phyloP scores from a whole-genome alignment of 768 basidiomycete genomes.

The Kwoniella heveanensis region DNA sequence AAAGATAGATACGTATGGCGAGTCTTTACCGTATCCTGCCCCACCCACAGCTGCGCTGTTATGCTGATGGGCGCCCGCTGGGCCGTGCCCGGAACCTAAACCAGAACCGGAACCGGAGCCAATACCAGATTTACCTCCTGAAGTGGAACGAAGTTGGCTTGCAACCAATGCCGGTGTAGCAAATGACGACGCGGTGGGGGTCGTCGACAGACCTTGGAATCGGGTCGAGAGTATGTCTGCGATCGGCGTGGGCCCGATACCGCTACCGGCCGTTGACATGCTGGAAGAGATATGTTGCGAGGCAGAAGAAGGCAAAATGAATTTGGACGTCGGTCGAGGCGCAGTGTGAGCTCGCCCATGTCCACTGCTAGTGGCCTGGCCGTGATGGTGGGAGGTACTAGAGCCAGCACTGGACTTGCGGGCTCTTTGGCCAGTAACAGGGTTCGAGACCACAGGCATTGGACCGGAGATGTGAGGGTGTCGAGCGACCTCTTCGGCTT shows the following conservation, averaged over 20 bases:
- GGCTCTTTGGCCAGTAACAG: slow-evolving; percentile 19
- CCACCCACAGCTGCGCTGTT: not conserved
- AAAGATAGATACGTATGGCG: slow-evolving; percentile 44
- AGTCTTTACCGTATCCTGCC: slow-evolving; percentile 1
- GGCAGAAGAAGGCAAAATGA: not conserved
- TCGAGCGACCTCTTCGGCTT: slow-evolving; percentile 2
- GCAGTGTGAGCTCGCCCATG: slow-evolving; percentile 9
- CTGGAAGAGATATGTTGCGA: not conserved
- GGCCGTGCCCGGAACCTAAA: no score
- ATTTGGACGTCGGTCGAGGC: slow-evolving; percentile 7
- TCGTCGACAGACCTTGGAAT: slow-evolving; percentile 30
- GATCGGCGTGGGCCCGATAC: slow-evolving; percentile 35
- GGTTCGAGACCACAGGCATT: slow-evolving; percentile 14
- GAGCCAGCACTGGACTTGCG: slow-evolving; percentile 12
- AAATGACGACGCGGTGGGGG: slow-evolving; percentile 3
- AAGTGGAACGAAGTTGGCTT: not conserved
- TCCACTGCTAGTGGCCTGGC: not conserved
- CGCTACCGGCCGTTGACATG: not conserved
- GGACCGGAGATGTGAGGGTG: slow-evolving; percentile 17
- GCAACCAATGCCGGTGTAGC: not conserved
- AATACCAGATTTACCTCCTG: not conserved
- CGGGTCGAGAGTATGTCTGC: slow-evolving; percentile 36
- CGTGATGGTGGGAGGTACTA: not conserved
- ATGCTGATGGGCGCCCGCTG: not conserved
- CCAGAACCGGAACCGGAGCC: no score